Evolutionary conservation across 768 basidiomycete species (phyloP).

Genomic region (Candolleomyces aberdarensis): DNA sequence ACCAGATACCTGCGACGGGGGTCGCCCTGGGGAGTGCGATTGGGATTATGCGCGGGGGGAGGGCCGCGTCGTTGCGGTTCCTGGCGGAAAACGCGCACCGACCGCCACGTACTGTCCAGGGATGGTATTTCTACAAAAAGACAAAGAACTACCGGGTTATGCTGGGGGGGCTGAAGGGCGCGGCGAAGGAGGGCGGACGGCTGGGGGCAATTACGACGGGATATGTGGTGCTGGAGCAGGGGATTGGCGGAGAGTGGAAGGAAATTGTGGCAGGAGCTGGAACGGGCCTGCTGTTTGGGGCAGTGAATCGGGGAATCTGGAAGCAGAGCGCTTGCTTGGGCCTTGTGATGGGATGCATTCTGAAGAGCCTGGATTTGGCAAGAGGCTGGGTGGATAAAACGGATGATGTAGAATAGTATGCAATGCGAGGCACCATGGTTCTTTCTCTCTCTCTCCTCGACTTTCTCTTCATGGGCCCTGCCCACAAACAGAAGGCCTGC

Average conservation of each 20-base stretch:
- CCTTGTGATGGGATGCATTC: slow-evolving; percentile 49
- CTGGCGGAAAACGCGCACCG: slow-evolving; percentile 93
- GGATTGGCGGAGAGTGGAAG: slow-evolving; percentile 35
- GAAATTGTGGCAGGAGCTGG: slow-evolving; percentile 64
- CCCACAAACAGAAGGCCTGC: slow-evolving; percentile 8
- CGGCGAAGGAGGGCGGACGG: slow-evolving; percentile 51
- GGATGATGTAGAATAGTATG: slow-evolving; percentile 10
- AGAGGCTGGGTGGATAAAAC: slow-evolving; percentile 21
- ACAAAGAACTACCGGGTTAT: slow-evolving; percentile 90
- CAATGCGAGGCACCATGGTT: slow-evolving; percentile 40
- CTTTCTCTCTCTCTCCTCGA: slow-evolving; percentile 14
- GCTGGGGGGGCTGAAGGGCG: slow-evolving; percentile 67
- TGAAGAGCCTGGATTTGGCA: slow-evolving; percentile 46
- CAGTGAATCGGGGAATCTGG: slow-evolving; percentile 61
- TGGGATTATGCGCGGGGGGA: slow-evolving; percentile 71
- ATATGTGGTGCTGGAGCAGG: slow-evolving; percentile 46
- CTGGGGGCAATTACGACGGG: slow-evolving; percentile 39
- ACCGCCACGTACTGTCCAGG: slow-evolving; percentile 78
- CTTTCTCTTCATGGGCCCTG: slow-evolving; percentile 7
- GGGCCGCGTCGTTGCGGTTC: slow-evolving; percentile 71
- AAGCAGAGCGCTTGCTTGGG: slow-evolving; percentile 54
- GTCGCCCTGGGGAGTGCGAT: slow-evolving; percentile 61
- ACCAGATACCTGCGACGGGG: slow-evolving; percentile 59
- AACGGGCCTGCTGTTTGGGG: slow-evolving; percentile 57
- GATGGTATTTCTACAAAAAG: slow-evolving; percentile 97